Evolutionary conservation across 2,329 filamentous ascomycete species (phyloP).

Genomic region (Xylariomycetidae sp.): DNA sequence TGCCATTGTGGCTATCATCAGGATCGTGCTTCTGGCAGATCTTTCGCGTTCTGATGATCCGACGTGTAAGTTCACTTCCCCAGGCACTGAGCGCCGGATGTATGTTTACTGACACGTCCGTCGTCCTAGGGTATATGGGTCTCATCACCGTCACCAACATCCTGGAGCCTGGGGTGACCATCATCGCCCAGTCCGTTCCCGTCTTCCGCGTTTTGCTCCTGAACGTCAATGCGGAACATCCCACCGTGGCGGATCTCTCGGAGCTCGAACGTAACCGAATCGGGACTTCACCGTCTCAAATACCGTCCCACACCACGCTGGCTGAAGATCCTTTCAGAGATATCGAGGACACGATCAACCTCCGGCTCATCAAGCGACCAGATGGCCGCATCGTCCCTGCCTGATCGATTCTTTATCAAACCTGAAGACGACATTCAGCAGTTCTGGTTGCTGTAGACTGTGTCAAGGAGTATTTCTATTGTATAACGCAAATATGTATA

Average conservation of each 20-base stretch:
- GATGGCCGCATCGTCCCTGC: conserved; percentile 4
- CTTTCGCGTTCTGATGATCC: neutral
- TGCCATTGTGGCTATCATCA: neutral
- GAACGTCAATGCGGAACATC: too few species aligned
- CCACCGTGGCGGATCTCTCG: too few species aligned
- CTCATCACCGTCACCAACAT: conserved; percentile 2
- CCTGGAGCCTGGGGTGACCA: conserved; percentile 3
- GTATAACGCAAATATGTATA: too few species aligned
- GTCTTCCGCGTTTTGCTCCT: conserved; percentile 5
- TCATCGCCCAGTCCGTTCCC: conserved; percentile 6
- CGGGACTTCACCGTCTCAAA: too few species aligned
- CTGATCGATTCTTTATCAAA: too few species aligned
- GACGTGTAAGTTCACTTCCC: neutral
- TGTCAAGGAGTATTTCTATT: too few species aligned
- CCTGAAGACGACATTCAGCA: too few species aligned
- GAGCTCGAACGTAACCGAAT: too few species aligned
- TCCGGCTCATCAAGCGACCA: conserved; percentile 4
- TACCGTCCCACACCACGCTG: too few species aligned
- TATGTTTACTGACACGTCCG: neutral
- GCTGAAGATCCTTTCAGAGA: conserved; percentile 1
- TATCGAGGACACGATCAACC: neutral
- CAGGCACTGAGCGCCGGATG: too few species aligned
- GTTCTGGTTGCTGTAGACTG: too few species aligned
- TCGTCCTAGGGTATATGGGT: neutral
- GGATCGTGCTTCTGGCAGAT: neutral